phyloP scores from a whole-genome alignment of 1,139 yeast genomes.

The Scheffersomyces segobiensis region DNA sequence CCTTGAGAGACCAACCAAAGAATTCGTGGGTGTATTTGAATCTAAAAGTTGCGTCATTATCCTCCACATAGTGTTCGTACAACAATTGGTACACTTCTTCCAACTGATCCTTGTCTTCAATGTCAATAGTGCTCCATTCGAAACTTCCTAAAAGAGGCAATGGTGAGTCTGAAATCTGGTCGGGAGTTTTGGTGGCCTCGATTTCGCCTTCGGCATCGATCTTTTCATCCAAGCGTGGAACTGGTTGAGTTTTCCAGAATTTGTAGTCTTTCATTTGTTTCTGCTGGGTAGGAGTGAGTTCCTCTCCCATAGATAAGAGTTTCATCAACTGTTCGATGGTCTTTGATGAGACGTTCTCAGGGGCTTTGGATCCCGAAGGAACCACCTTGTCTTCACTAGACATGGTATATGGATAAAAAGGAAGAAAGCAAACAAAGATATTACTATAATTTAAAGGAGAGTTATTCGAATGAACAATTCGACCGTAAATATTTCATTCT shows the following conservation, averaged over 20 bases:
- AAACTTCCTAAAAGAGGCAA: constrained; percentile 72
- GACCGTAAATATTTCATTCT: no score
- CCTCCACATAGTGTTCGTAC: constrained; percentile 92
- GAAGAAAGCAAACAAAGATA: background rate
- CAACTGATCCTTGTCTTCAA: constrained; percentile 56
- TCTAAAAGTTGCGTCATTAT: constrained; percentile 86
- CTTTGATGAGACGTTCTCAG: constrained; percentile 18
- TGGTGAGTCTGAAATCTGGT: constrained; percentile 70
- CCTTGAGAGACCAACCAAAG: constrained; percentile 88
- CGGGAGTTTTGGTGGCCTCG: constrained; percentile 64
- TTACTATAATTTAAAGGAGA: background rate
- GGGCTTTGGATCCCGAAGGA: background rate
- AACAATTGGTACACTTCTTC: constrained; percentile 76
- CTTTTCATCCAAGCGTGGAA: constrained; percentile 69
- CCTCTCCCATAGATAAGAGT: constrained; percentile 54
- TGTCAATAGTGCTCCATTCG: constrained; percentile 85
- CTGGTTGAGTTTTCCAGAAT: constrained; percentile 99
- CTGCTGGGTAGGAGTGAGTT: constrained; percentile 54
- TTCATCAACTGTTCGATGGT: constrained; percentile 52
- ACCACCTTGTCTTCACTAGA: background rate
- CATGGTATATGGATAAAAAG: background rate
- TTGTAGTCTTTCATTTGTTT: constrained; percentile 84
- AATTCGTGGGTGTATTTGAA: constrained; percentile 85
- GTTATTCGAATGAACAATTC: background rate
- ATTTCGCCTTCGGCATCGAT: constrained; percentile 81